These are phyloP conservation scores for Mycena latifolia DNA, from an alignment of 768 basidiomycete species.

Conservation along the genomic window DNA sequence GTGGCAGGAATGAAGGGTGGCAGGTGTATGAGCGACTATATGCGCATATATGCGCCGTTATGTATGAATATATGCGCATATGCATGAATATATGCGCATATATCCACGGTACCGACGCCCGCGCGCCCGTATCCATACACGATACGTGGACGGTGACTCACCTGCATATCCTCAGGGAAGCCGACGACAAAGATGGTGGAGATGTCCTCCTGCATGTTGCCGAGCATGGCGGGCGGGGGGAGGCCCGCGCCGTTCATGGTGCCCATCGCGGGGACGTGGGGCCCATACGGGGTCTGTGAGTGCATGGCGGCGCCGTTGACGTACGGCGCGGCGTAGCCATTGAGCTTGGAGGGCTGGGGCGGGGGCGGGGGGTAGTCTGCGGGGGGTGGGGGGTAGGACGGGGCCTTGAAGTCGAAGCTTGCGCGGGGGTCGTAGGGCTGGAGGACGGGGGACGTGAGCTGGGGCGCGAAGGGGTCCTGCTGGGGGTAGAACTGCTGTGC, in stretches of 20 bases:
- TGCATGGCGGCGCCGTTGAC: slow-evolving; percentile 58
- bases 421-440: slow-evolving; percentile 46
- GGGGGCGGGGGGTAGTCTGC: slow-evolving; percentile 39
- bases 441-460: slow-evolving; percentile 33
- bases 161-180: slow-evolving; percentile 99
- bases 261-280: slow-evolving; percentile 62
- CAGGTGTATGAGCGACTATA: too few relatives aligned
- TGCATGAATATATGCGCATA: neutral
- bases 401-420: slow-evolving; percentile 50
- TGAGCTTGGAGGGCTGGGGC: slow-evolving; percentile 48
- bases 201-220: slow-evolving; percentile 80
- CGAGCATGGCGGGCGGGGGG: slow-evolving; percentile 41
- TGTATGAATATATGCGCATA: neutral
- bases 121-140: too few relatives aligned
- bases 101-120: too few relatives aligned
- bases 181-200: slow-evolving; percentile 99
- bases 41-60: slow-evolving; percentile 1
- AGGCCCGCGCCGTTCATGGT: slow-evolving; percentile 41
- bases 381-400: slow-evolving; percentile 44
- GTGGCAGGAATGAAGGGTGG: too few relatives aligned
- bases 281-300: slow-evolving; percentile 83
- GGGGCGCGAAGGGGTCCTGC: slow-evolving; percentile 24
- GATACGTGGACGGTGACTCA: slow-evolving; percentile 52
- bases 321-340: slow-evolving; percentile 48
- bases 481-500: slow-evolving; percentile 25